phyloP scores from a whole-genome alignment of 176 grass and related monocot genomes.

The Thinopyrum elongatum region DNA sequence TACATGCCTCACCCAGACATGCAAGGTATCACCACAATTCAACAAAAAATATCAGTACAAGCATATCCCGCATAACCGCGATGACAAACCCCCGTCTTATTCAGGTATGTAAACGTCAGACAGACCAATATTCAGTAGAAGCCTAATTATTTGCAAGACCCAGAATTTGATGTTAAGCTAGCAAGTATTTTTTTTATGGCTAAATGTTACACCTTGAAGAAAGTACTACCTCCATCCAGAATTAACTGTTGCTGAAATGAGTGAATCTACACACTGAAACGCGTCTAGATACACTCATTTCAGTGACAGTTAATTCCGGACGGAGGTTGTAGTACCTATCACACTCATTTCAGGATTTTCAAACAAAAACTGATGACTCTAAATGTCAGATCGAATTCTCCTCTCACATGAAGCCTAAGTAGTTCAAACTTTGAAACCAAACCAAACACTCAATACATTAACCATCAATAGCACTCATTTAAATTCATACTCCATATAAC shows the following conservation, averaged over 20 bases:
- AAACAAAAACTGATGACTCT: background rate
- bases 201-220: background rate
- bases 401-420: background rate
- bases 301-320: no score
- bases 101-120: background rate
- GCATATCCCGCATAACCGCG: background rate
- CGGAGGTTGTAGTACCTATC: no score
- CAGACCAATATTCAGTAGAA: background rate
- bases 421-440: constrained; percentile 20
- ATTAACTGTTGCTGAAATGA: no score
- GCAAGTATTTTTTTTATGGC: background rate
- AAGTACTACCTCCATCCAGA: background rate
- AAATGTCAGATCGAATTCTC: constrained; percentile 7
- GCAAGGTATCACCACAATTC: background rate
- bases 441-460: background rate
- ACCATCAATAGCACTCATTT: background rate
- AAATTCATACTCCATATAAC: background rate
- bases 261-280: no score
- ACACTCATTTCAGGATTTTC: background rate
- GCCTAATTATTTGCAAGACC: background rate
- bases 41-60: background rate
- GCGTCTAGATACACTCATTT: no score
- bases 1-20: background rate
- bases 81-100: background rate
- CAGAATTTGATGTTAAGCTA: background rate